Base-by-base conservation (phyloP, 257 asterid species). In the Solanum lycopersicoides region DNA sequence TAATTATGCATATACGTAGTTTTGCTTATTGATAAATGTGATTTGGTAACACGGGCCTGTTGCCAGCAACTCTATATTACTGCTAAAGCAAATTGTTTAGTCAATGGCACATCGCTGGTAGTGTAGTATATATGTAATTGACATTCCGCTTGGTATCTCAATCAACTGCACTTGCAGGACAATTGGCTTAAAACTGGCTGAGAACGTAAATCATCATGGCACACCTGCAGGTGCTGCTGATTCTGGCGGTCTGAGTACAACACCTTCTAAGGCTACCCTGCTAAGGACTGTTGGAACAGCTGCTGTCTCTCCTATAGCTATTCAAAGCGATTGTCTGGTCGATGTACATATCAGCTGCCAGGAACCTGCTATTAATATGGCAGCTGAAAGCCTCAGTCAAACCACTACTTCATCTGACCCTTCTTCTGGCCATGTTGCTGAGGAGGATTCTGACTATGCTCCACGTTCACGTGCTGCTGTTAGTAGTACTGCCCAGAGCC, bases 401-500 rank as follows among this genome's bases (percentile, higher is more conserved):
- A 87, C 92, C 80, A 88, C 90, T 69, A 85, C 91, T 45, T 86
- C 86, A 77, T 92, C 96, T 41, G 91, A 92, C 69, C 65, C 83
- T 34, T 92, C 96, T 86, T 93, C 96, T 56, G 95, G 88, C 73
- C 87, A 88, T 90, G 90, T 73, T 88, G 89, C 86, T 85, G 94
- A 91, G 86, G 89, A 83, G 87, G 96, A 94, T 92, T 90, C 92
- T 44, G 98, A 93, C 72, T 95, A 93, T 91, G 90, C 91, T 86
- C 96, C 97, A 66, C 93, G 87, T 34, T 69, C 44, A 60, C 87
- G 75, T 87, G 89, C 84, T 56, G 90, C 88, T 69, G 84, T 88
- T 90, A 90, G 87, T 86, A 91, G 88, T 75, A 66, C 89, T 88
- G 90, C 87, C 87, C 90, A 79, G 89, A 87, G 89, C 50, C 90